Percentiles rank a stretch among this genome's conserved stretches.
Conservation (phyloP, 257 asterid genomes). For the Hygrophila difformis region DNA sequence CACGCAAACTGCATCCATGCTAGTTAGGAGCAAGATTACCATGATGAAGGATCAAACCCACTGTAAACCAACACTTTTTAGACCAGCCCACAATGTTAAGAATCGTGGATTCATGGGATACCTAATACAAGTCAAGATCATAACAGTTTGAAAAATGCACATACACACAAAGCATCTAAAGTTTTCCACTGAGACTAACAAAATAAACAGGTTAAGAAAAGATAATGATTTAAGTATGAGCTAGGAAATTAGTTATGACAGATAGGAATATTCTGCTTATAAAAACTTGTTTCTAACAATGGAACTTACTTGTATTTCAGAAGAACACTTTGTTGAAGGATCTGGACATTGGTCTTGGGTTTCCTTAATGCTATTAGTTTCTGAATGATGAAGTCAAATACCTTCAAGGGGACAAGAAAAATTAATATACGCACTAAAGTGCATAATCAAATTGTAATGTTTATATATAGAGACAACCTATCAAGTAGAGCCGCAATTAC, state of each 20-base stretch:
- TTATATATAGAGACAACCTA: too few species aligned
- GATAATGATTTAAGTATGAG: neutral
- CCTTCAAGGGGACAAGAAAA: conserved; percentile 43
- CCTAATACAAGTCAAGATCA: too few species aligned
- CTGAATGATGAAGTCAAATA: conserved; percentile 86
- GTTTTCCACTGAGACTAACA: too few species aligned
- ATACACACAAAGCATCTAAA: too few species aligned
- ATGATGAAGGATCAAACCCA: neutral
- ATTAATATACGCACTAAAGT: too few species aligned
- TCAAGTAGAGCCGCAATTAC: too few species aligned
- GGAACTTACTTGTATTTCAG: conserved; percentile 89
- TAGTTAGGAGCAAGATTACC: neutral
- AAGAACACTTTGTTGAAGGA: conserved; percentile 97
- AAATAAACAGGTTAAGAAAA: neutral
- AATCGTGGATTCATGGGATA: too few species aligned
- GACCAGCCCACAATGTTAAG: too few species aligned
- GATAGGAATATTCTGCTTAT: neutral
- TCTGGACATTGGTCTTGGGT: conserved; percentile 98
- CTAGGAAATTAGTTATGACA: conserved; percentile 3
- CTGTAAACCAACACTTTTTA: too few species aligned
- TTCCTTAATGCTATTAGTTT: conserved; percentile 90
- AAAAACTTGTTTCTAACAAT: conserved; percentile 9
- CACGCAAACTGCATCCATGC: neutral
- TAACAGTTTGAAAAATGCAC: too few species aligned
- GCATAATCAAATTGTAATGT: too few species aligned